A percentile compares a stretch with the other conserved stretches of the same genome.
phyloP scores from a whole-genome alignment of 345 rosid genomes.

The Eucalyptus caleyi region DNA sequence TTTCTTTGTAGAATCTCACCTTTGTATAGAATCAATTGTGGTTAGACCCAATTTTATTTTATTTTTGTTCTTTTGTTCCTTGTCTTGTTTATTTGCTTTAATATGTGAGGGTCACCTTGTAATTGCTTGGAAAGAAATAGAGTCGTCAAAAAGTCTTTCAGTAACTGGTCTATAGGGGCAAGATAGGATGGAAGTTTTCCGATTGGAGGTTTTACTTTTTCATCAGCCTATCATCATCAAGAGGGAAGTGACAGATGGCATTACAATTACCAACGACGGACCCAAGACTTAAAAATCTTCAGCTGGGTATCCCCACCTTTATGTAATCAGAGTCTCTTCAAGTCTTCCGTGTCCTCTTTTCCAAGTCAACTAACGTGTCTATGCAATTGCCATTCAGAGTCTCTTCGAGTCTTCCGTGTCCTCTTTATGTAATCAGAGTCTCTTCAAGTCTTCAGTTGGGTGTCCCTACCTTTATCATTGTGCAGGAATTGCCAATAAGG shows the following conservation, averaged over 20 bases:
- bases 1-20: neutral
- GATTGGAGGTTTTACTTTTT: neutral
- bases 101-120: neutral
- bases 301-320: neutral
- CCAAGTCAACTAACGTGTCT: neutral
- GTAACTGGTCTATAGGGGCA: neutral
- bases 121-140: neutral
- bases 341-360: neutral
- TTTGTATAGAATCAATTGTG: neutral
- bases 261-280: neutral
- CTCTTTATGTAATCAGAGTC: too few species aligned
- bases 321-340: neutral
- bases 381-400: neutral
- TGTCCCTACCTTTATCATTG: neutral
- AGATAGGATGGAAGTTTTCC: neutral
- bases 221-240: neutral
- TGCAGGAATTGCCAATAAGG: neutral
- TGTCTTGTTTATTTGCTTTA: neutral
- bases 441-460: too few species aligned
- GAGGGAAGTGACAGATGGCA: neutral
- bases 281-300: neutral
- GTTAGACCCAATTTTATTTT: neutral
- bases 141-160: neutral
- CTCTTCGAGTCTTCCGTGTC: too few species aligned
- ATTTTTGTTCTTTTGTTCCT: neutral